Percentiles rank a stretch among this genome's conserved stretches.
These are phyloP conservation scores for Quercus cerris DNA, from an alignment of 306 rosid species.

Conservation along the genomic window DNA sequence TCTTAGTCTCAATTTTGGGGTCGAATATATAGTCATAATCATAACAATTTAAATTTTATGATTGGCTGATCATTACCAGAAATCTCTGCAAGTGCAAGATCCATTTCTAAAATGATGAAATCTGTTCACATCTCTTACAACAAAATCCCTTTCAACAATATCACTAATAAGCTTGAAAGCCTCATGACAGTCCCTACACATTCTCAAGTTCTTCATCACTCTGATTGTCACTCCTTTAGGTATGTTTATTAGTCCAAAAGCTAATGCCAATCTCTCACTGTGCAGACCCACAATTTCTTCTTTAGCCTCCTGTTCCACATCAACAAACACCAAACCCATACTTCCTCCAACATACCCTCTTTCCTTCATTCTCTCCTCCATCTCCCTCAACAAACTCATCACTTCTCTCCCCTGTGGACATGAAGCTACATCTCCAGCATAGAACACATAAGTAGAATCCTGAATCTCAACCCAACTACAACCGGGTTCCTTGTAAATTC, in stretches of 20 bases:
- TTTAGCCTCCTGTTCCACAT: slow-evolving; percentile 73
- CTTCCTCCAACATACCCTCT: slow-evolving; percentile 68
- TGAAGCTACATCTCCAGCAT: slow-evolving; percentile 56
- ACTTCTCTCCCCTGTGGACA: slow-evolving; percentile 43
- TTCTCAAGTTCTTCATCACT: slow-evolving; percentile 85
- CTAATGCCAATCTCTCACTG: slow-evolving; percentile 82
- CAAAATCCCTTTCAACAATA: slow-evolving; percentile 61
- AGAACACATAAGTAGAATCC: slow-evolving; percentile 57
- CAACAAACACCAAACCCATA: slow-evolving; percentile 65
- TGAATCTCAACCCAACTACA: slow-evolving; percentile 86
- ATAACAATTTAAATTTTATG: not conserved
- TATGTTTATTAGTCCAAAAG: slow-evolving; percentile 64
- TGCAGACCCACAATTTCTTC: slow-evolving; percentile 66
- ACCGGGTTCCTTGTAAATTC: slow-evolving; percentile 73
- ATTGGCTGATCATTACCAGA: slow-evolving; percentile 44
- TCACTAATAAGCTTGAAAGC: slow-evolving; percentile 76
- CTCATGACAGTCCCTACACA: slow-evolving; percentile 76
- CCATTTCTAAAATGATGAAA: slow-evolving; percentile 81
- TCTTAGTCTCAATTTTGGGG: no score
- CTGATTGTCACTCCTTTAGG: slow-evolving; percentile 64
- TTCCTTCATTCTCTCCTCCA: slow-evolving; percentile 65
- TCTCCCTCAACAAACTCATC: slow-evolving; percentile 42
- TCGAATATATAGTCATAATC: no score
- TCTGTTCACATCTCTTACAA: slow-evolving; percentile 80
- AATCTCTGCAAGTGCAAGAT: slow-evolving; percentile 57